Conservation (phyloP, 805 yeast species). For the Diddensiella transvaalensis region DNA sequence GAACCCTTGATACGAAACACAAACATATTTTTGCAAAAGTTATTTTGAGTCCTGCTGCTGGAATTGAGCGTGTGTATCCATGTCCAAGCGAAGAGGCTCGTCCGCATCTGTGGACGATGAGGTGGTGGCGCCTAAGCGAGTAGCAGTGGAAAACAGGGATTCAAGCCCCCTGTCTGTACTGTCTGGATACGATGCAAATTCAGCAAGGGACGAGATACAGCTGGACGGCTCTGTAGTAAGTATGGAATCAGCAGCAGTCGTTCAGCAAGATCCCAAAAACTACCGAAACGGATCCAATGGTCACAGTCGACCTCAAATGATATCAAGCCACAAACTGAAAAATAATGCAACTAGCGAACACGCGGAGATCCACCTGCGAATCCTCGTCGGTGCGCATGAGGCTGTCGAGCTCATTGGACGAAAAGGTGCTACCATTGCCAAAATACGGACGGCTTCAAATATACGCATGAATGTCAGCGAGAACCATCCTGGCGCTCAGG, state of each 20-base stretch:
- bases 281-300: neutral
- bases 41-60: too few species aligned
- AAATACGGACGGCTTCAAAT: constrained; percentile 57
- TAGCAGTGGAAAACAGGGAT: constrained; percentile 14
- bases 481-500: constrained; percentile 66
- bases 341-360: neutral
- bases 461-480: constrained; percentile 71
- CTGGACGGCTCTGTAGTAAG: neutral
- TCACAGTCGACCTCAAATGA: neutral
- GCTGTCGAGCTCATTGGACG: constrained; percentile 75
- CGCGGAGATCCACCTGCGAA: constrained; percentile 56
- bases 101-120: constrained; percentile 5
- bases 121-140: constrained; percentile 12
- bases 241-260: neutral
- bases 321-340: constrained; percentile 1
- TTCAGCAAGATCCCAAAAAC: neutral
- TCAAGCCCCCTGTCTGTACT: constrained; percentile 9
- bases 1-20: too few species aligned
- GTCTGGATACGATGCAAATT: constrained; percentile 9
- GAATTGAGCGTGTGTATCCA: too few species aligned
- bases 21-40: too few species aligned
- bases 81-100: constrained; percentile 11
- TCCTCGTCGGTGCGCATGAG: constrained; percentile 72
- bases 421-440: constrained; percentile 70
- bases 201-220: constrained; percentile 10